Conservation (phyloP, 192 early-diverging fungal species). For the Backusella liffmaniae region DNA sequence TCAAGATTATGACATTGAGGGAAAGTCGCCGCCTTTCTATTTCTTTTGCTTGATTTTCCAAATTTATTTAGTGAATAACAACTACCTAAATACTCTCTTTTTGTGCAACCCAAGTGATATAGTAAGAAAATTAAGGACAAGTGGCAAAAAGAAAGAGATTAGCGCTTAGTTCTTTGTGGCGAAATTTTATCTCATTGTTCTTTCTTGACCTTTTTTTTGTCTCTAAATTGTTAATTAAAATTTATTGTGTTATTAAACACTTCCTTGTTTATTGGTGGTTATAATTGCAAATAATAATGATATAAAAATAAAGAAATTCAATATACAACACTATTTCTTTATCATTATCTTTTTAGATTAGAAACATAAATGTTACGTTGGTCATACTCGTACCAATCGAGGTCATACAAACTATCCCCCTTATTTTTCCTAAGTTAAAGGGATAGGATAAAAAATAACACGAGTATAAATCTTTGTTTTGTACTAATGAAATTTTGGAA, state of each 20-base stretch:
- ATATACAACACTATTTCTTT: not conserved
- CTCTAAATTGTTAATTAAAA: not conserved
- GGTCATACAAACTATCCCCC: not conserved
- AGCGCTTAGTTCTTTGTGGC: not conserved
- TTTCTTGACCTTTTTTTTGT: not conserved
- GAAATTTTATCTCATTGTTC: not conserved
- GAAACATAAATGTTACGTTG: not conserved
- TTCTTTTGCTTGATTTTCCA: not conserved
- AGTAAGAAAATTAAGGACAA: not conserved
- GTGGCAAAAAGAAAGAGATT: not conserved
- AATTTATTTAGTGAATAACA: slow-evolving; percentile 8
- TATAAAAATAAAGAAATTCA: not conserved
- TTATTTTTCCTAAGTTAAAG: not conserved
- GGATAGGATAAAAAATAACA: slow-evolving; percentile 6
- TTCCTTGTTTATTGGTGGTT: not conserved
- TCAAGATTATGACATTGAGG: slow-evolving; percentile 1
- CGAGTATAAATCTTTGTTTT: slow-evolving; percentile 6
- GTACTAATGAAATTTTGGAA: slow-evolving; percentile 5
- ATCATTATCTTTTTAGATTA: not conserved
- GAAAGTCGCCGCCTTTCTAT: not conserved
- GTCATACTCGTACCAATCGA: not conserved
- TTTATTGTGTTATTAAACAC: not conserved
- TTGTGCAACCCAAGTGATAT: not conserved
- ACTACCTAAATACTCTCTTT: not conserved
- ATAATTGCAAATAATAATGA: not conserved